Evolutionary conservation across 164 flowering plant species (phyloP).

Genomic region (Vitis rupestris): DNA sequence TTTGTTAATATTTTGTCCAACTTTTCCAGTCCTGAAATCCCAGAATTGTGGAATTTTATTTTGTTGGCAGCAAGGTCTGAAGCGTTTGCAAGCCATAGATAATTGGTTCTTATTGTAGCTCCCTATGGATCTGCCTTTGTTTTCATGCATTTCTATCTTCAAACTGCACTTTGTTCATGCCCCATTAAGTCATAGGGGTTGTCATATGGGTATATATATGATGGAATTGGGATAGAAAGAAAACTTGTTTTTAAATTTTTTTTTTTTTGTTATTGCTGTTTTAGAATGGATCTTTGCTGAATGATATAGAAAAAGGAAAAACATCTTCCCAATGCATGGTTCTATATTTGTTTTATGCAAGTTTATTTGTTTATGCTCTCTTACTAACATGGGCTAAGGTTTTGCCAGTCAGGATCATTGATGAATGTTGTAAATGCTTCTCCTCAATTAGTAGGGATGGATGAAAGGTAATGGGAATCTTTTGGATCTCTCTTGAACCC

Average conservation of each 20-base stretch:
- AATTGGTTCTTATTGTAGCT: too few species aligned
- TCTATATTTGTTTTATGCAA: neutral
- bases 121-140: too few species aligned
- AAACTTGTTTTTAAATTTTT: too few species aligned
- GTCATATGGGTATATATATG: neutral
- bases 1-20: too few species aligned
- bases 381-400: neutral
- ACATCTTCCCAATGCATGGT: neutral
- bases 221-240: neutral
- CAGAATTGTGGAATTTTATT: too few species aligned
- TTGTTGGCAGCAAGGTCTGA: too few species aligned
- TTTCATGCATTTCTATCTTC: too few species aligned
- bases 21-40: too few species aligned
- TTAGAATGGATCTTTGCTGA: neutral
- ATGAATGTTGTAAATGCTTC: constrained; percentile 7
- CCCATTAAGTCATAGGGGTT: too few species aligned
- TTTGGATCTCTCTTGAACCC: neutral
- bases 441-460: constrained; percentile 11
- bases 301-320: neutral
- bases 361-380: neutral
- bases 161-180: too few species aligned
- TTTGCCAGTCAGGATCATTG: constrained; percentile 19
- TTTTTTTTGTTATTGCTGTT: neutral
- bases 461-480: constrained; percentile 14
- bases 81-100: too few species aligned